These are phyloP conservation scores for Venturia oleaginea DNA, from an alignment of 2,329 filamentous ascomycete species.

Conservation along the genomic window DNA sequence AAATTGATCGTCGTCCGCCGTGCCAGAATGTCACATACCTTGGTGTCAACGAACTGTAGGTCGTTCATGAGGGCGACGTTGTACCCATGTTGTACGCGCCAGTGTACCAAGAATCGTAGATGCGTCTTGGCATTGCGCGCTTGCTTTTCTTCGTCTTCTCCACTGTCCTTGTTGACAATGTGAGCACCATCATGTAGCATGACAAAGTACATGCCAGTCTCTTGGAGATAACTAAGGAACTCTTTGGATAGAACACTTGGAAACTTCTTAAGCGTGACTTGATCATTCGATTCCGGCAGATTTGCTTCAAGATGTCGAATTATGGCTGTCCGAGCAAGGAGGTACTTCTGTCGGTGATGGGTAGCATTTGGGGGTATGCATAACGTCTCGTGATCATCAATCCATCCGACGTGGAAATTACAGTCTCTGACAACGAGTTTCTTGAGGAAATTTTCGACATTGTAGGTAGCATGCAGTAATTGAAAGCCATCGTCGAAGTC, in stretches of 20 bases:
- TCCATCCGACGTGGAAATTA: conserved; percentile 64
- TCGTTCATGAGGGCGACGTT: conserved; percentile 57
- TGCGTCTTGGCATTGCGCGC: conserved; percentile 17
- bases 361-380: conserved; percentile 43
- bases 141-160: not conserved
- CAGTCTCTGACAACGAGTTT: conserved; percentile 55
- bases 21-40: conserved; percentile 33
- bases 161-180: not conserved
- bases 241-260: conserved; percentile 36
- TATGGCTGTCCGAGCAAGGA: conserved; percentile 53
- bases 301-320: conserved; percentile 52
- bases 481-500: conserved; percentile 61
- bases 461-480: conserved; percentile 60
- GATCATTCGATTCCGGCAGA: conserved; percentile 28
- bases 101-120: conserved; percentile 44
- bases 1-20: conserved; percentile 5
- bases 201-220: conserved; percentile 54
- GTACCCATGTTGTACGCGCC: conserved; percentile 46
- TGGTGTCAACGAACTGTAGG: conserved; percentile 55
- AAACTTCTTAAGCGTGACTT: conserved; percentile 40
- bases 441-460: conserved; percentile 56
- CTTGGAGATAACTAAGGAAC: conserved; percentile 48
- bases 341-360: conserved; percentile 42
- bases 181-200: conserved; percentile 35
- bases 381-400: conserved; percentile 46